These are phyloP conservation scores for Phalaenopsis equestris DNA, from an alignment of 106 monocot species.

Conservation along the genomic window DNA sequence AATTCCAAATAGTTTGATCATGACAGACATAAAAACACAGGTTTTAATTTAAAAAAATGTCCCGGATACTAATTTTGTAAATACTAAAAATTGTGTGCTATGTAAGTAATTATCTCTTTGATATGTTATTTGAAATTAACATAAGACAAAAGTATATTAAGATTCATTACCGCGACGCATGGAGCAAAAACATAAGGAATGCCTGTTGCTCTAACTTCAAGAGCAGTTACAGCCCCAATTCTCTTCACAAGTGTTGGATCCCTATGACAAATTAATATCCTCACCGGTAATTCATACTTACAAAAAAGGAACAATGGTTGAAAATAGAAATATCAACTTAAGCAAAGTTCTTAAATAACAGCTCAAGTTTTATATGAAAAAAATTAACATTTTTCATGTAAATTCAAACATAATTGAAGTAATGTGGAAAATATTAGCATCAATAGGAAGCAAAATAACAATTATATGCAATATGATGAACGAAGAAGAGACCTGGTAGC, in stretches of 20 bases:
- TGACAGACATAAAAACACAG: too few relatives aligned
- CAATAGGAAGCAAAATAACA: background rate
- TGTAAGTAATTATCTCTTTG: too few relatives aligned
- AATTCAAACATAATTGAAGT: background rate
- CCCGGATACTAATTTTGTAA: too few relatives aligned
- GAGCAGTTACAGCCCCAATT: constrained; percentile 77
- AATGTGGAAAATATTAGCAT: background rate
- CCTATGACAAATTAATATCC: constrained; percentile 15
- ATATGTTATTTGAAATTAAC: background rate
- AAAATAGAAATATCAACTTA: too few relatives aligned
- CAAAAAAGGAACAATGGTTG: background rate
- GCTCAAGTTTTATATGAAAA: background rate
- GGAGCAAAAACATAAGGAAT: constrained; percentile 71
- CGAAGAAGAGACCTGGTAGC: constrained; percentile 34
- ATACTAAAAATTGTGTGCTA: too few relatives aligned
- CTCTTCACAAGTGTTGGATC: constrained; percentile 54
- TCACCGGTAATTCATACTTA: background rate
- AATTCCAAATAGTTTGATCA: too few relatives aligned
- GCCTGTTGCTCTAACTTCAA: constrained; percentile 76
- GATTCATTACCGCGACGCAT: constrained; percentile 50
- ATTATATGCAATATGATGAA: background rate
- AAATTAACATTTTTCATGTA: background rate
- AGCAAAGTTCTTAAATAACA: too few relatives aligned
- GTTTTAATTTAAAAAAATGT: too few relatives aligned
- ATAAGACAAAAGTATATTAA: background rate